Base-by-base conservation (phyloP, 2,329 filamentous ascomycete genomes). In the Talaromyces sp. region DNA sequence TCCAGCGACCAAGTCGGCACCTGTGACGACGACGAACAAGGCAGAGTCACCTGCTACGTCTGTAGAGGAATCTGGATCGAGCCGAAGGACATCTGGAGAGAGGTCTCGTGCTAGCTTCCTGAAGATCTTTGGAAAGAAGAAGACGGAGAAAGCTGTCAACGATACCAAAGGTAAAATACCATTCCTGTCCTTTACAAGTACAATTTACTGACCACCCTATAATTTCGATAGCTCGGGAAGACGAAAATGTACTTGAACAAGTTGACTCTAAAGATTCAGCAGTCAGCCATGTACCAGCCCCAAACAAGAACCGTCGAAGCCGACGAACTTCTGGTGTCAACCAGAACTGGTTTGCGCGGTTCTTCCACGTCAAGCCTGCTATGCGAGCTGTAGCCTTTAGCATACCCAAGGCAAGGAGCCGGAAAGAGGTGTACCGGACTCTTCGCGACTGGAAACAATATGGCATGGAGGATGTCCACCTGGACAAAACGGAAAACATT, bases 291-390 rank as follows among this genome's bases (percentile, higher is more conserved):
- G 59, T 58, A 31, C 56, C 59, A 21, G 46, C 55, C 13, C 43
- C 55, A 6, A 38, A 51, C 49, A 51, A 74, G 31, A 88, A 41
- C 11, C 56, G 54, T 21, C 54, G 29, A 10, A 56, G 19, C 41
- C 60, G 27, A 46, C 32, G 56, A 38, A 32, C 32, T 1, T 62
- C 56, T 11, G 57, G 56, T 26, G 60, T 56, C 13, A 62, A 86
- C 70, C 87, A 91, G 69, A 96, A 89, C 67, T 97, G 93, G 93
- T 84, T 98, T 58, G 89, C 91, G 31, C 89, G 91, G 17, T 85
- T 98, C 52, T 91, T 98, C 78, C 86, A 91, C 59, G 88, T 97
- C 70, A 96, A 95, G 72, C 93, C 93, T 1, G 90, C 88, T 0
- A 88, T 81, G 17, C 85, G 86, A 64, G 83, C 90, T 29, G 75